Evolutionary conservation across 257 asterid genomes (phyloP).

Genomic region (Catharanthus roseus): DNA sequence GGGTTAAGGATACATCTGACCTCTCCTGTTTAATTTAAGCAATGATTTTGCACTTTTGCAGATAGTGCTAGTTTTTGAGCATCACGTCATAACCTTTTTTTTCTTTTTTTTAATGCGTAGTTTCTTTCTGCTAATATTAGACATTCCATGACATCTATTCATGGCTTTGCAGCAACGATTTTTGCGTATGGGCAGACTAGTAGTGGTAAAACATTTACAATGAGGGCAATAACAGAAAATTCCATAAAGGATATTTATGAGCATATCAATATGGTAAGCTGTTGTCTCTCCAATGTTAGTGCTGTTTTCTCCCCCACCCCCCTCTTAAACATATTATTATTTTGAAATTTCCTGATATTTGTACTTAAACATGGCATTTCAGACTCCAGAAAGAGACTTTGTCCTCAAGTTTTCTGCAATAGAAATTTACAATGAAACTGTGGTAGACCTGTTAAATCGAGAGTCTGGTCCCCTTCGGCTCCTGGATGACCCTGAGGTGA

Average conservation of each 20-base stretch:
- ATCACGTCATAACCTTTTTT: background rate
- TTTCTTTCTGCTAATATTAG: background rate
- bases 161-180: constrained; percentile 66
- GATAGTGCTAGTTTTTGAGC: background rate
- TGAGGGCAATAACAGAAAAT: constrained; percentile 88
- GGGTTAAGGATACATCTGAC: background rate
- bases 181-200: constrained; percentile 97
- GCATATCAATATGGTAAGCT: constrained; percentile 58
- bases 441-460: constrained; percentile 79
- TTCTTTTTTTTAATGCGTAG: too few relatives aligned
- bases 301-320: background rate
- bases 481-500: constrained; percentile 93
- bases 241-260: constrained; percentile 76
- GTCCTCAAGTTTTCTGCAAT: constrained; percentile 81
- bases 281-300: constrained; percentile 3
- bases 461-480: constrained; percentile 83
- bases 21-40: background rate
- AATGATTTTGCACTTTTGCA: background rate
- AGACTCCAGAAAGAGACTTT: constrained; percentile 81
- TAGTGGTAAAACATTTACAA: constrained; percentile 94
- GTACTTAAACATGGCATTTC: constrained; percentile 20
- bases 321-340: background rate
- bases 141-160: constrained; percentile 7
- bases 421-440: constrained; percentile 93
- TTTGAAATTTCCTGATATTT: constrained; percentile 8